A percentile compares a stretch with the other conserved stretches of the same genome.
phyloP scores from a whole-genome alignment of 2,329 filamentous ascomycete genomes.

The Fusarium sp. region DNA sequence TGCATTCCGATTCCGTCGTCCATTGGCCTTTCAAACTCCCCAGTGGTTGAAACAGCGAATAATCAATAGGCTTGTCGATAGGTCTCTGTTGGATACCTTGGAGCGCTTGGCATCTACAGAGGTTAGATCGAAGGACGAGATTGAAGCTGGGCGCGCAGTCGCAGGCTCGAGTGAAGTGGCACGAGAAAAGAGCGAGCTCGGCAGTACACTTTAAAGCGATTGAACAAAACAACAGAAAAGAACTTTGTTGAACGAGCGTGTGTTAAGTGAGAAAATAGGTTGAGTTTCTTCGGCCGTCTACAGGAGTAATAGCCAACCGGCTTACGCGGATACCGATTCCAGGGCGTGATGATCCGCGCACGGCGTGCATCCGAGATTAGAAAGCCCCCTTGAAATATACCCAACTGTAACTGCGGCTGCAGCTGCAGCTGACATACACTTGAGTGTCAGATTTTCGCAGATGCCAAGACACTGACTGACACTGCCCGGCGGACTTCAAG shows the following conservation, averaged over 20 bases:
- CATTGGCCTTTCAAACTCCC: slow-evolving; percentile 33
- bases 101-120: slow-evolving; percentile 10
- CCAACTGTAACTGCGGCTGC: neutral
- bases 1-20: slow-evolving; percentile 49
- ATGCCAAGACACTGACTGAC: slow-evolving; percentile 7
- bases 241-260: slow-evolving; percentile 12
- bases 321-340: slow-evolving; percentile 31
- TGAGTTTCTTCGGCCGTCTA: slow-evolving; percentile 5
- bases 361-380: slow-evolving; percentile 43
- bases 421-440: slow-evolving; percentile 14
- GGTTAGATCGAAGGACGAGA: slow-evolving; percentile 6
- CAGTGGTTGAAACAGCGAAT: slow-evolving; percentile 13
- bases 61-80: neutral
- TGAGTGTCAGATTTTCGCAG: slow-evolving; percentile 4
- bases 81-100: neutral
- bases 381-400: slow-evolving; percentile 20
- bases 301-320: slow-evolving; percentile 18
- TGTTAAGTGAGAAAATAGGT: neutral
- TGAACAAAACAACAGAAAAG: neutral
- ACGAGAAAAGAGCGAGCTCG: slow-evolving; percentile 16
- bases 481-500: no score
- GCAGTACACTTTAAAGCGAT: neutral
- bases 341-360: slow-evolving; percentile 37
- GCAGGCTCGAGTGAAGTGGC: neutral
- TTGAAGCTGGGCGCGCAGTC: slow-evolving; percentile 1